Evolutionary conservation across 768 basidiomycete genomes (phyloP), one percentile per base, ranked within the genome.

Genomic region (Mycena galericulata): DNA sequence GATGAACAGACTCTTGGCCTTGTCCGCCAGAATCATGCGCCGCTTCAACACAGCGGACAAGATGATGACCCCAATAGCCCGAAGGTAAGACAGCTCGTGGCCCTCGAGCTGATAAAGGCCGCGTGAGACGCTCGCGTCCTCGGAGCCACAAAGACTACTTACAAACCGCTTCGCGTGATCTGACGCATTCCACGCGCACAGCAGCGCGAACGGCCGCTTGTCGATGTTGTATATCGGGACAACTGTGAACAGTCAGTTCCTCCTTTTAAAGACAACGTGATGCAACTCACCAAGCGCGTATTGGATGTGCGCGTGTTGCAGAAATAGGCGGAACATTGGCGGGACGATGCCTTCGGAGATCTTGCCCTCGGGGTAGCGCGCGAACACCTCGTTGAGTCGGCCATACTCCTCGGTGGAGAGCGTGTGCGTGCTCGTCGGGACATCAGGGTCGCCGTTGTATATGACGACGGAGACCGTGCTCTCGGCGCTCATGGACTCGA

Each of bases 161-260:
- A 94, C 93, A 78, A 92, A 96, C 72, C 93, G 92, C 75, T 91
- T 92, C 1, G 88, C 86, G 65, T 93, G 89, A 61, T 93, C 90
- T 15, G 90, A 89, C 0, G 91, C 91, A 79, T 96, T 98, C 79
- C 96, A 97, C 7, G 95, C 95, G 72, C 94, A 96, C 22, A 98
- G 84, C 74, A 98, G 78, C 9, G 95, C 95, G 73, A 98, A 97
- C 14, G 96, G 95, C 56, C 92, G 88, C 80, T 95, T 94, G 80
- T 97, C 95, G 58, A 97, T 90, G 72, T 97, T 96, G 78, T 94
- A 97, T 55, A 97, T 92, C 8, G 96, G 96, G 8, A 97, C 96
- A 63, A 90, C 94, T 95, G 69, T 41, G 34, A 17, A 40, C 32
- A 60, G 57, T 34, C 65, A 61, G 36, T 72, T 61, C 41, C 41